These are phyloP conservation scores for Diaporthe citrichinensis DNA, from an alignment of 2,329 filamentous ascomycete species.

Conservation along the genomic window DNA sequence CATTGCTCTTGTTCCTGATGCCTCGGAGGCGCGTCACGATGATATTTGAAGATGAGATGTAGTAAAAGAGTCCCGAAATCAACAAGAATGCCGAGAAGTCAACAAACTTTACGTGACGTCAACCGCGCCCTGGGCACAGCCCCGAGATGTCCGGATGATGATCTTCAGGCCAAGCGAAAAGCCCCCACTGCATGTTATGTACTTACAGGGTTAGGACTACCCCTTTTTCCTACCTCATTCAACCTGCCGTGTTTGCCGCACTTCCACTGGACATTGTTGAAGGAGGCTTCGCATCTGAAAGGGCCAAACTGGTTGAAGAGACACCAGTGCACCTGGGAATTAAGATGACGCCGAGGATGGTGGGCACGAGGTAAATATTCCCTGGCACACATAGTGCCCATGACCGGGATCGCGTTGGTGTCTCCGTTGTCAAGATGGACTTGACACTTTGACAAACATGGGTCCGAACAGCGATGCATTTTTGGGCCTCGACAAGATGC, in stretches of 20 bases:
- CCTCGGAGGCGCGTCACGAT: too few relatives aligned
- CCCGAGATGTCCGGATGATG: conserved; percentile 7
- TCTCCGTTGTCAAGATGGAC: not conserved
- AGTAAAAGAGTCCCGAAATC: not conserved
- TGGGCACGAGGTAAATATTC: not conserved
- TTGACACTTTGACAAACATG: not conserved
- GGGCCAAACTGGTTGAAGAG: not conserved
- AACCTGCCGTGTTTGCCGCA: not conserved
- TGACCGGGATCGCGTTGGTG: not conserved
- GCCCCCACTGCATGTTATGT: not conserved
- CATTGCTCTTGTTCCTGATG: conserved; percentile 22
- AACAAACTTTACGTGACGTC: not conserved
- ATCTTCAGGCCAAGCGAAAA: conserved; percentile 20
- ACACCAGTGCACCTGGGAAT: too few relatives aligned
- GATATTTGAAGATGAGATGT: not conserved
- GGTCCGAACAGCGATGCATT: not conserved
- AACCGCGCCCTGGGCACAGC: not conserved
- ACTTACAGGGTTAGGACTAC: not conserved
- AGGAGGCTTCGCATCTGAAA: not conserved
- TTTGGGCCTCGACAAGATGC: not conserved
- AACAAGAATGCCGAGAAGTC: not conserved
- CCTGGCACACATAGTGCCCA: not conserved
- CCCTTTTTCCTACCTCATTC: not conserved
- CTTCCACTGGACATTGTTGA: not conserved
- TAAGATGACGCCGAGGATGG: not conserved